Percentiles rank a stretch among this genome's conserved stretches.
phyloP scores from a whole-genome alignment of 2,329 filamentous ascomycete genomes.

The Mollisia scopiformis region DNA sequence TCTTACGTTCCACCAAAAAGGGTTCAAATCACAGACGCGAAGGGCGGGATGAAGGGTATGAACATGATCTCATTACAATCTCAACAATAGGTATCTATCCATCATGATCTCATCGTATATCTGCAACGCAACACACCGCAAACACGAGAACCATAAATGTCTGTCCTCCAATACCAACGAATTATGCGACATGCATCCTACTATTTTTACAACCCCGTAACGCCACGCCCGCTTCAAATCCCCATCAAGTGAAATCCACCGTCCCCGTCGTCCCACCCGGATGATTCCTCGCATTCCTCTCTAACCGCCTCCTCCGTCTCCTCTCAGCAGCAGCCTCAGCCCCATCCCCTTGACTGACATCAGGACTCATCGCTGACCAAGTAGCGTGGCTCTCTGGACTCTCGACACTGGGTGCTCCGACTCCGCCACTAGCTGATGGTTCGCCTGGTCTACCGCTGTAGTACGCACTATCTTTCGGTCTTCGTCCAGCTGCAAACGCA shows the following conservation, averaged over 20 bases:
- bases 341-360: conserved; percentile 35
- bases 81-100: not conserved
- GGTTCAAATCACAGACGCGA: too few relatives aligned
- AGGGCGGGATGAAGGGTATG: too few relatives aligned
- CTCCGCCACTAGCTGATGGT: conserved; percentile 23
- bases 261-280: conserved; percentile 13
- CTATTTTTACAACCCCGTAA: not conserved
- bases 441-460: conserved; percentile 53
- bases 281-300: conserved; percentile 43
- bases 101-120: not conserved
- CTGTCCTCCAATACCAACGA: too few relatives aligned
- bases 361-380: conserved; percentile 38
- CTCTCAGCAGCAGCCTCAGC: conserved; percentile 49
- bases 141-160: too few relatives aligned
- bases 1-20: not conserved
- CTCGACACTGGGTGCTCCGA: conserved; percentile 25
- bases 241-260: conserved; percentile 27
- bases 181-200: conserved; percentile 1
- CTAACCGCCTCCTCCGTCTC: conserved; percentile 56
- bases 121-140: too few relatives aligned
- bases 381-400: conserved; percentile 36
- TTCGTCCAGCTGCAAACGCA: conserved; percentile 54
- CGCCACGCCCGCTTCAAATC: conserved; percentile 6
- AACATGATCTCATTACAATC: not conserved
- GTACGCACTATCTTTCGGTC: conserved; percentile 63